phyloP scores from a whole-genome alignment of 228 moss, liverwort and hornwort genomes.

The Sphagnum fallax region DNA sequence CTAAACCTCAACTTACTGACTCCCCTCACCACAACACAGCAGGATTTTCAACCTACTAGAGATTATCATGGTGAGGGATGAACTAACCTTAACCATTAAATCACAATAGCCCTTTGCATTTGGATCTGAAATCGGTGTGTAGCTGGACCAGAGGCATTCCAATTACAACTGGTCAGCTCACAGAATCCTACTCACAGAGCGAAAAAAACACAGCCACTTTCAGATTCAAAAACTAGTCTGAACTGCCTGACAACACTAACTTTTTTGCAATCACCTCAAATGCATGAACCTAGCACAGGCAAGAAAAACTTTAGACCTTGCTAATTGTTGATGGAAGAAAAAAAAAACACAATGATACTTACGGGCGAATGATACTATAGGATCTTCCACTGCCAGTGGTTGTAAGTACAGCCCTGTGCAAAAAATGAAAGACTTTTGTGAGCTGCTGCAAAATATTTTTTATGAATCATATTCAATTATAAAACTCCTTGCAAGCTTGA shows the following conservation, averaged over 20 bases:
- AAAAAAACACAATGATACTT: slow-evolving; percentile 13
- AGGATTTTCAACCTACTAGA: neutral
- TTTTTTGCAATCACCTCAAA: neutral
- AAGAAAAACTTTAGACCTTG: neutral
- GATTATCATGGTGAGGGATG: no score
- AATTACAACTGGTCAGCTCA: neutral
- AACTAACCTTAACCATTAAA: slow-evolving; percentile 71
- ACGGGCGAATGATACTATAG: slow-evolving; percentile 70
- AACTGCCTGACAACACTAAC: neutral
- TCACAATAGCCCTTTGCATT: slow-evolving; percentile 70
- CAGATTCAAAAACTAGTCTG: neutral
- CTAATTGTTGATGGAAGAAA: neutral
- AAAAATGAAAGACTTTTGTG: neutral
- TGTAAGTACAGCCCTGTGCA: slow-evolving; percentile 60
- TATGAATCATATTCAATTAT: neutral
- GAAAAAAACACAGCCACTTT: no score
- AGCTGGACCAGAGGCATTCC: slow-evolving; percentile 38
- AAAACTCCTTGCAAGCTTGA: neutral
- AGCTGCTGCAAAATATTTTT: no score
- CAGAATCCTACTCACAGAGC: no score
- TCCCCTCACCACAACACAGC: neutral
- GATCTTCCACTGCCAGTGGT: slow-evolving; percentile 47
- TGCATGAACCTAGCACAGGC: neutral
- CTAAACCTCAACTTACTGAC: no score
- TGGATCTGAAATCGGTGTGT: slow-evolving; percentile 68